Conservation (phyloP, 495 filamentous ascomycete species). For the Aspergillus mulundensis region DNA sequence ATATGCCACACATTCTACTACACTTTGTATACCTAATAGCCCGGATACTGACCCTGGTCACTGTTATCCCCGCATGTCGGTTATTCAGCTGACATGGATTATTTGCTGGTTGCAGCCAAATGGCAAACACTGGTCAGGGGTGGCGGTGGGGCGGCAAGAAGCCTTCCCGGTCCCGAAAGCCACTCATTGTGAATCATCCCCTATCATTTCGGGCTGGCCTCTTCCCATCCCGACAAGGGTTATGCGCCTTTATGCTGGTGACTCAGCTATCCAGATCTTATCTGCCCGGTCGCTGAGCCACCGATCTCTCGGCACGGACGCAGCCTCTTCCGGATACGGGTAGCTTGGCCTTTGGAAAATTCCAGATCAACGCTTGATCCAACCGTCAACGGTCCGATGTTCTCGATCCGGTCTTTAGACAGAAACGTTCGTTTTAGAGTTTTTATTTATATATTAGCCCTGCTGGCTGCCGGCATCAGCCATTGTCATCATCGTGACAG, state of each 20-base stretch:
- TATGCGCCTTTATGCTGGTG: neutral
- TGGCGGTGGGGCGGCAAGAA: conserved; percentile 4
- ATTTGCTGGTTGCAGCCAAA: neutral
- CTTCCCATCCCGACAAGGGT: neutral
- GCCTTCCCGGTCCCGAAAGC: neutral
- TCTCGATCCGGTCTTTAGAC: neutral
- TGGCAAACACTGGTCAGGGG: neutral
- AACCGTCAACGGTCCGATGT: neutral
- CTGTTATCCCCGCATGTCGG: too few species aligned
- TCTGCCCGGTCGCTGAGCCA: neutral
- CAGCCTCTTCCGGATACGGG: conserved; percentile 6
- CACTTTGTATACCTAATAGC: too few species aligned
- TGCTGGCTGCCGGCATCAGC: neutral
- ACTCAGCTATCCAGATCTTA: conserved; percentile 7
- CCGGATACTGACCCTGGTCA: too few species aligned
- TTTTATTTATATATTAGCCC: neutral
- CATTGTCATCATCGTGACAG: neutral
- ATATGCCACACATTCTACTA: neutral
- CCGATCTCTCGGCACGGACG: conserved; percentile 8
- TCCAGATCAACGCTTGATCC: neutral
- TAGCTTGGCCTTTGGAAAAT: neutral
- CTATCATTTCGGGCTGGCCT: neutral
- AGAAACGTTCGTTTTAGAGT: neutral
- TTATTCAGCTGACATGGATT: neutral
- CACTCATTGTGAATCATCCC: too few species aligned